These are phyloP conservation scores for Davidsoniella eucalypti DNA, from an alignment of 2,329 filamentous ascomycete genomes.

Conservation along the genomic window DNA sequence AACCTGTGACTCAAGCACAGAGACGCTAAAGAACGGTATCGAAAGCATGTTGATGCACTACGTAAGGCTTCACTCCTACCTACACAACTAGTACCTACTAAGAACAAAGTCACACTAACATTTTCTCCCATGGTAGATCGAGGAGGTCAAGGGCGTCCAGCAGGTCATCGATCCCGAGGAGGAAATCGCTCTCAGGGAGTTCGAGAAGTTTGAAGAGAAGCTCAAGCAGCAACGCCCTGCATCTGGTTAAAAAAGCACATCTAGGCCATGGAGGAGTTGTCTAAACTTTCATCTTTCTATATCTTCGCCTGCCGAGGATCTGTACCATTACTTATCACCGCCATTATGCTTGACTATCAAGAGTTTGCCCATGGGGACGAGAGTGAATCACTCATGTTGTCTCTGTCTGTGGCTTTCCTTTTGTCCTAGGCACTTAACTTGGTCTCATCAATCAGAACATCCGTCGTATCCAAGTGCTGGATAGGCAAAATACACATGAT, in stretches of 20 bases:
- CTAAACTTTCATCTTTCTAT: too few relatives aligned
- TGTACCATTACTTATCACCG: too few relatives aligned
- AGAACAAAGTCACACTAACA: constrained; percentile 17
- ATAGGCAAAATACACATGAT: too few relatives aligned
- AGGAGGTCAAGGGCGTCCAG: constrained; percentile 84
- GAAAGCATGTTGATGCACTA: constrained; percentile 98
- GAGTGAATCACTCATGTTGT: too few relatives aligned
- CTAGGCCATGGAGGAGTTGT: not conserved
- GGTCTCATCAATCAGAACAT: too few relatives aligned
- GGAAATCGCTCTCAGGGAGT: constrained; percentile 70
- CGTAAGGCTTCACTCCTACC: constrained; percentile 34
- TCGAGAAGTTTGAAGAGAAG: constrained; percentile 89
- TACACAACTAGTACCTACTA: not conserved
- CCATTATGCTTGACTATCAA: too few relatives aligned
- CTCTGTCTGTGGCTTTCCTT: too few relatives aligned
- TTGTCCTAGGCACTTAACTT: too few relatives aligned
- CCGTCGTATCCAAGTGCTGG: too few relatives aligned
- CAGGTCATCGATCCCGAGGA: constrained; percentile 88
- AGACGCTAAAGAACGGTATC: constrained; percentile 93
- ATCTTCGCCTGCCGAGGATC: too few relatives aligned
- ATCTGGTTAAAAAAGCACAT: not conserved
- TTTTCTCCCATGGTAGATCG: constrained; percentile 45
- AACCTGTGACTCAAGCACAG: constrained; percentile 92
- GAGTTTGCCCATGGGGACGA: too few relatives aligned
- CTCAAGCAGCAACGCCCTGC: constrained; percentile 29